A percentile compares a stretch with the other conserved stretches of the same genome.
phyloP scores from a whole-genome alignment of 2,329 filamentous ascomycete species.

The Orbilia brochopaga region DNA sequence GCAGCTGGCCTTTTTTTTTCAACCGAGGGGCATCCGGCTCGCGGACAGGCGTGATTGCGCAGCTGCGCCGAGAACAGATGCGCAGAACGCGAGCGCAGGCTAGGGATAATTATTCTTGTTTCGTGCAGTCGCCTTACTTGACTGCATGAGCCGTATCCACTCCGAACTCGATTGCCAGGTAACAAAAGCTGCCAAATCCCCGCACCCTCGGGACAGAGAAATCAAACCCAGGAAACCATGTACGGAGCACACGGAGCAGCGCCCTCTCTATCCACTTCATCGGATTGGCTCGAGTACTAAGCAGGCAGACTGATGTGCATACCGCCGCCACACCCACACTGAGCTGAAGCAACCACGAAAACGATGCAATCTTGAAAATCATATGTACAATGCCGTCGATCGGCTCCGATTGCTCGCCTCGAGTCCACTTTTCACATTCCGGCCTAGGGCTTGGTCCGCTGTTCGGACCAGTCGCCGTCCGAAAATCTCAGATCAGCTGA shows the following conservation, averaged over 20 bases:
- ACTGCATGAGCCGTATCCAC: not conserved
- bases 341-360: slow-evolving; percentile 17
- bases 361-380: slow-evolving; percentile 15
- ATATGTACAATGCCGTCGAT: slow-evolving; percentile 8
- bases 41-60: slow-evolving; percentile 15
- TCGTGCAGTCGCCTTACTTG: not conserved
- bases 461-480: not conserved
- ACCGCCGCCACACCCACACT: slow-evolving; percentile 40
- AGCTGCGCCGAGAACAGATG: slow-evolving; percentile 27
- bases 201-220: slow-evolving; percentile 31
- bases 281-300: slow-evolving; percentile 5
- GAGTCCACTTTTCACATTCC: slow-evolving; percentile 2
- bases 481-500: slow-evolving; percentile 2
- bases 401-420: slow-evolving; percentile 19
- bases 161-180: slow-evolving; percentile 10
- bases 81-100: slow-evolving; percentile 11
- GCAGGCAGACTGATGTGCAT: not conserved
- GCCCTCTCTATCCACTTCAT: slow-evolving; percentile 16
- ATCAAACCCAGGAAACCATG: slow-evolving; percentile 28
- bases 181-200: slow-evolving; percentile 23
- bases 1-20: not conserved
- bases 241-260: not conserved
- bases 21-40: slow-evolving; percentile 17
- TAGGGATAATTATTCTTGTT: slow-evolving; percentile 33
- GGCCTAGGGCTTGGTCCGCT: no score